These are phyloP conservation scores for Geotrichum cucujoidarum DNA, from an alignment of 1,139 yeast species.

Conservation along the genomic window DNA sequence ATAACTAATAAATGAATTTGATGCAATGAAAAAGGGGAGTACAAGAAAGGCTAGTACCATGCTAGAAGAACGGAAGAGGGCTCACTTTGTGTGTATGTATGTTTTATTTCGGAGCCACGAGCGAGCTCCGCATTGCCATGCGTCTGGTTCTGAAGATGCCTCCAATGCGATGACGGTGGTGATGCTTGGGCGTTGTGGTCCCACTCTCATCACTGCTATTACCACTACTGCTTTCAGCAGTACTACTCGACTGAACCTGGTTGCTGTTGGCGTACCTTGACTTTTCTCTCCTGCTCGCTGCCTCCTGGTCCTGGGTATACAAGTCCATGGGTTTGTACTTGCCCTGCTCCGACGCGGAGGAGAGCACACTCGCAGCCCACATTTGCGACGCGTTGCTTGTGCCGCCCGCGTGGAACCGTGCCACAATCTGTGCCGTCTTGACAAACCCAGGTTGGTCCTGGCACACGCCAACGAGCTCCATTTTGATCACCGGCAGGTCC, in stretches of 20 bases:
- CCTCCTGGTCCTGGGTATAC: background rate
- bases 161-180: too few relatives aligned
- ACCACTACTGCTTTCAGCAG: too few relatives aligned
- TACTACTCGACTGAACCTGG: too few relatives aligned
- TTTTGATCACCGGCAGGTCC: background rate
- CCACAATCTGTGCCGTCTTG: slow-evolving; percentile 3
- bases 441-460: background rate
- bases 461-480: slow-evolving; percentile 6
- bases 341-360: background rate
- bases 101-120: background rate
- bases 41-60: too few relatives aligned
- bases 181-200: too few relatives aligned
- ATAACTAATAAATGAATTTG: too few relatives aligned
- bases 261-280: background rate
- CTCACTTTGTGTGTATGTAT: too few relatives aligned
- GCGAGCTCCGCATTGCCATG: background rate
- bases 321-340: background rate
- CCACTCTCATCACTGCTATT: too few relatives aligned
- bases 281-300: background rate
- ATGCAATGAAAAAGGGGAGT: too few relatives aligned
- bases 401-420: slow-evolving; percentile 6
- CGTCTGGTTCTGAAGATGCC: background rate
- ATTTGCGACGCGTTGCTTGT: background rate
- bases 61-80: background rate
- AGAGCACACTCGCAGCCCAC: slow-evolving; percentile 8